Conservation (phyloP, 2,329 filamentous ascomycete genomes). For the Sarocladiaceae sp. region DNA sequence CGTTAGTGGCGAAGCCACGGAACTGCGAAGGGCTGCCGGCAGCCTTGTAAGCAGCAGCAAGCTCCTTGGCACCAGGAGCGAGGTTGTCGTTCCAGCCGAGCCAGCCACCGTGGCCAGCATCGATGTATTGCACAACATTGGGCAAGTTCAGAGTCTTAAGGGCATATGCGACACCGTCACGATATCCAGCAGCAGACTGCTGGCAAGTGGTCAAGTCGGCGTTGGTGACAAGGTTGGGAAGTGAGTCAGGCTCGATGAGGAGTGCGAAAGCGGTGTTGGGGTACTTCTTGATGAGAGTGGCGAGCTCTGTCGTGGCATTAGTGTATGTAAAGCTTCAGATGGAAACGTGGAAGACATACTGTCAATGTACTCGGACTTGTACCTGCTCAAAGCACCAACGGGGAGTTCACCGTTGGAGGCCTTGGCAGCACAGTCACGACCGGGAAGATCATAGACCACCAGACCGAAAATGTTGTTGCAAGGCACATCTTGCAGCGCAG, state of each 20-base stretch:
- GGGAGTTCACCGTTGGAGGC: slow-evolving; percentile 60
- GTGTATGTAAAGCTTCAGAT: slow-evolving; percentile 11
- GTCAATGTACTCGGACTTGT: slow-evolving; percentile 39
- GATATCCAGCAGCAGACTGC: slow-evolving; percentile 47
- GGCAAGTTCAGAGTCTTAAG: slow-evolving; percentile 51
- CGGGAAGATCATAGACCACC: slow-evolving; percentile 61
- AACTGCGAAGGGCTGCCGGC: slow-evolving; percentile 33
- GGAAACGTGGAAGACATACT: slow-evolving; percentile 19
- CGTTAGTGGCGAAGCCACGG: slow-evolving; percentile 35
- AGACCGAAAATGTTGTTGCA: slow-evolving; percentile 38
- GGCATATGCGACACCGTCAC: slow-evolving; percentile 40
- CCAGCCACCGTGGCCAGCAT: slow-evolving; percentile 62
- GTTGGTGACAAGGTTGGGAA: slow-evolving; percentile 62
- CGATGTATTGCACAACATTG: slow-evolving; percentile 61
- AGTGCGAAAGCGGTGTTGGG: slow-evolving; percentile 42
- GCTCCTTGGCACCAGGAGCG: slow-evolving; percentile 32
- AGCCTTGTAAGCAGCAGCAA: slow-evolving; percentile 32
- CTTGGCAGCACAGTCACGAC: slow-evolving; percentile 59
- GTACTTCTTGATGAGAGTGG: slow-evolving; percentile 46
- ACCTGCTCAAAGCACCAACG: slow-evolving; percentile 44
- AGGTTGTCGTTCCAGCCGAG: slow-evolving; percentile 60
- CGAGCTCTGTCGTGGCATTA: slow-evolving; percentile 29
- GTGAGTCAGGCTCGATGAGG: slow-evolving; percentile 55
- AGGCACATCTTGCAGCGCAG: slow-evolving; percentile 29
- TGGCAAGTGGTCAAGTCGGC: slow-evolving; percentile 48